Evolutionary conservation across 1,284 basidiomycete genomes (phyloP), one percentile per base, ranked within the genome.

Genomic region (Singerocomus inundabilis): DNA sequence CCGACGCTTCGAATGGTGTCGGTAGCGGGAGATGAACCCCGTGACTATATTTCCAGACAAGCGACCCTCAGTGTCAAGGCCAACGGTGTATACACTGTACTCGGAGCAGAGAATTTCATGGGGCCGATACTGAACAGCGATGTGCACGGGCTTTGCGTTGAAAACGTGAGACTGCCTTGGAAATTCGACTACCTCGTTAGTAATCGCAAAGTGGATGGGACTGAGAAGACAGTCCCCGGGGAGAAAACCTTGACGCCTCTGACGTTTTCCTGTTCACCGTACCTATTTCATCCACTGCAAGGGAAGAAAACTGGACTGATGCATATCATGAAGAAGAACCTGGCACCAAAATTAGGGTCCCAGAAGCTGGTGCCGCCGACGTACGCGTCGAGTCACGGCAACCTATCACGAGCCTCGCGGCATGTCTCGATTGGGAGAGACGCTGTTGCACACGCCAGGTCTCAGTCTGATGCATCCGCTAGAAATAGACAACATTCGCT

Each of bases 171-270:
- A 49, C 68, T 87, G 12, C 70, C 71, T 21, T 91, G 90, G 91
- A 80, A 80, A 51, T 85, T 92, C 57, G 85, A 88, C 51, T 93
- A 93, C 62, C 61, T 82, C 26, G 84, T 92, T 10, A 77, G 79
- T 36, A 80, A 85, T 56, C 75, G 79, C 18, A 68, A 72, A 35
- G 67, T 71, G 21, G 73, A 78, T 21, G 61, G 64, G 8, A 72
- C 73, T 4, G 77, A 79, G 25, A 75, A 72, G 54, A 58, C 69
- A 16, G 64, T 82, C 15, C 70, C 74, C 13, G 85, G 85, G 9
- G 88, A 90, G 70, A 87, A 85, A 70, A 74, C 72, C 2, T 61
- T 91, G 47, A 85, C 81, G 3, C 88, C 88, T 6, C 67, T 91
- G 15, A 77, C 78, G 7, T 90, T 91, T 65, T 77, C 79, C 13